A percentile compares a stretch with the other conserved stretches of the same genome.
phyloP scores from a whole-genome alignment of 108 stramenopile genomes.

The Nannochloropsis salina region DNA sequence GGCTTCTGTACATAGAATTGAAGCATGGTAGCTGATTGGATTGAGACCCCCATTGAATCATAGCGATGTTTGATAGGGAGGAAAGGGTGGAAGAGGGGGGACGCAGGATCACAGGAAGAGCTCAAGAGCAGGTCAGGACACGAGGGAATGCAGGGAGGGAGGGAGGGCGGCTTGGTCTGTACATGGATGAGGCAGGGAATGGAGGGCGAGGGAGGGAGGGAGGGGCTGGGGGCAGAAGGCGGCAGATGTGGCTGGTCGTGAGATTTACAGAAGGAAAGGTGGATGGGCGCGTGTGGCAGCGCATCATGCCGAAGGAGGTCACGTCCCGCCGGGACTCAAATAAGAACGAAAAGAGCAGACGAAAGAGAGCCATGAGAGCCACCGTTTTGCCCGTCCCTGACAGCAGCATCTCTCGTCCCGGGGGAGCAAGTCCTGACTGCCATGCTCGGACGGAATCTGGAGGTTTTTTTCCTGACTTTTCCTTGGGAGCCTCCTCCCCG shows the following conservation, averaged over 20 bases:
- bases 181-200: background rate
- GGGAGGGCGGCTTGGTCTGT: background rate
- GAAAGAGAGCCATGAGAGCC: too few relatives aligned
- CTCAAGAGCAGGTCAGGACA: background rate
- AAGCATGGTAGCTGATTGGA: background rate
- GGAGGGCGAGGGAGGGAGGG: background rate
- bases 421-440: too few relatives aligned
- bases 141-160: background rate
- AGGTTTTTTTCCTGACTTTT: too few relatives aligned
- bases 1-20: background rate
- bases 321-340: too few relatives aligned
- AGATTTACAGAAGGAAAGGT: background rate
- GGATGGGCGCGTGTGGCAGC: too few relatives aligned
- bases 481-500: too few relatives aligned
- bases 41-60: background rate
- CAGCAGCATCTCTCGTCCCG: too few relatives aligned
- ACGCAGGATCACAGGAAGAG: background rate
- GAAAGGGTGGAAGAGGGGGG: background rate
- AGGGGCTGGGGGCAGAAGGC: background rate
- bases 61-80: background rate
- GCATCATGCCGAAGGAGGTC: too few relatives aligned
- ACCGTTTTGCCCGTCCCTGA: too few relatives aligned
- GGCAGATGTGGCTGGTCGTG: background rate
- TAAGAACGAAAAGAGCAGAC: too few relatives aligned
- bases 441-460: too few relatives aligned